Percentiles rank a stretch among this genome's conserved stretches.
phyloP scores from a whole-genome alignment of 2,329 filamentous ascomycete genomes.

The Calonectria ilicicola region DNA sequence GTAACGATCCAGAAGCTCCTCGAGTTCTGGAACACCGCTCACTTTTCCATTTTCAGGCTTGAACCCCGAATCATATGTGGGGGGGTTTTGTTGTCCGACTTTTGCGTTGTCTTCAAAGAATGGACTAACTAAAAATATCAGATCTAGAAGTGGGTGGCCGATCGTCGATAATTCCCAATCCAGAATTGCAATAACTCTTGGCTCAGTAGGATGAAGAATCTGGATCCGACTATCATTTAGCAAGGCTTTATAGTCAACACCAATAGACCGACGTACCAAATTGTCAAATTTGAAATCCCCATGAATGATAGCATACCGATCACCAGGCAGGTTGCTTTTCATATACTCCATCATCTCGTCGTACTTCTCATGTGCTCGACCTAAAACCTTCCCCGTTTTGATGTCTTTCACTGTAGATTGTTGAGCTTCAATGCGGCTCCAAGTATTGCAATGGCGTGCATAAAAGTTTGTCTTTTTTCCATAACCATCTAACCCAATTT shows the following conservation, averaged over 20 bases:
- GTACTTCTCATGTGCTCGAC: slow-evolving; percentile 21
- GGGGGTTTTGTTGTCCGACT: background rate
- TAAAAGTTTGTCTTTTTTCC: slow-evolving; percentile 18
- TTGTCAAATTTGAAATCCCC: slow-evolving; percentile 31
- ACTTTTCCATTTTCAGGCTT: background rate
- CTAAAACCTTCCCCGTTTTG: slow-evolving; percentile 8
- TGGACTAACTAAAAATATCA: slow-evolving; percentile 11
- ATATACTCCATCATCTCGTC: slow-evolving; percentile 11
- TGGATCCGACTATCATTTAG: background rate
- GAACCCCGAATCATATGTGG: background rate
- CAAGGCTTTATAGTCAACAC: background rate
- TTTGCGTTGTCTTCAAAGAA: background rate
- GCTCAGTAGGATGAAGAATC: slow-evolving; percentile 25
- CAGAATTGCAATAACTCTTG: slow-evolving; percentile 22
- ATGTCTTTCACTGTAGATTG: slow-evolving; percentile 11
- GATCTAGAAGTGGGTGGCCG: slow-evolving; percentile 23
- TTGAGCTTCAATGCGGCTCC: slow-evolving; percentile 17
- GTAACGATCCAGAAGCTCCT: slow-evolving; percentile 8
- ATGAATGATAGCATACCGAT: slow-evolving; percentile 18
- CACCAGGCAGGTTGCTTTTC: background rate
- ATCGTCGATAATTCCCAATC: slow-evolving; percentile 28
- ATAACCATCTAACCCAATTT: slow-evolving; percentile 12
- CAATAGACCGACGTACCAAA: background rate
- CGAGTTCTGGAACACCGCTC: background rate
- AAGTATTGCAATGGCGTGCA: slow-evolving; percentile 20